These are phyloP conservation scores for Fusarium verticillioides DNA, from an alignment of 2,329 filamentous ascomycete genomes.

Conservation along the genomic window DNA sequence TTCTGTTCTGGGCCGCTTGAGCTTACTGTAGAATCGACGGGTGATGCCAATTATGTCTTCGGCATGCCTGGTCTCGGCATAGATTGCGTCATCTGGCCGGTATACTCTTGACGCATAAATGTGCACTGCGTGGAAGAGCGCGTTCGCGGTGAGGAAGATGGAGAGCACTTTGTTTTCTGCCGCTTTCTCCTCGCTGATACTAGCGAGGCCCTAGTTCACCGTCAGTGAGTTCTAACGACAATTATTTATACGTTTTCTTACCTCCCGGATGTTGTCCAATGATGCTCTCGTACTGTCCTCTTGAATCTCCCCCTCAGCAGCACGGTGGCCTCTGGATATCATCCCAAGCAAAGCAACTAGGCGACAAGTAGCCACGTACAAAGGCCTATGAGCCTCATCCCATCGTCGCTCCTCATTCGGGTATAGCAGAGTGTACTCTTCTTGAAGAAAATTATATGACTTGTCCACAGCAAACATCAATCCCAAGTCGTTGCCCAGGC, in stretches of 20 bases:
- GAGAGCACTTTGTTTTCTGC: not conserved
- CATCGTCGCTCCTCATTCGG: not conserved
- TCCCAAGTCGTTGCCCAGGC: not conserved
- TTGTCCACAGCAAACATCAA: not conserved
- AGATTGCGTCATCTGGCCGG: fast-evolving
- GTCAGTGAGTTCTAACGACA: no score
- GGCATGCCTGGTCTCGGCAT: fast-evolving
- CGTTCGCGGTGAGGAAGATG: not conserved
- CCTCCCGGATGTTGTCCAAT: no score
- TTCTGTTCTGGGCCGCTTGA: fast-evolving
- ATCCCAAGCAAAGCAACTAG: fast-evolving
- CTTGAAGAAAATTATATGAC: not conserved
- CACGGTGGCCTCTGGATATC: not conserved
- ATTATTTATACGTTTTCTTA: no score
- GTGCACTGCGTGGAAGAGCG: not conserved
- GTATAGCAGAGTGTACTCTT: not conserved
- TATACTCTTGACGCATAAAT: not conserved
- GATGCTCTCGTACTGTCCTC: not conserved
- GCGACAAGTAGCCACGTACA: not conserved
- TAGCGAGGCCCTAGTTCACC: not conserved
- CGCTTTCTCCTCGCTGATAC: not conserved
- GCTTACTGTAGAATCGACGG: not conserved
- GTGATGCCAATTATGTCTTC: not conserved
- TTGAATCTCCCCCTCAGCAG: fast-evolving
- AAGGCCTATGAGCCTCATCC: not conserved